Percentiles rank a stretch among this genome's conserved stretches.
Evolutionary conservation across 1,139 yeast species (phyloP).

Genomic region (Yamadazyma sp.): DNA sequence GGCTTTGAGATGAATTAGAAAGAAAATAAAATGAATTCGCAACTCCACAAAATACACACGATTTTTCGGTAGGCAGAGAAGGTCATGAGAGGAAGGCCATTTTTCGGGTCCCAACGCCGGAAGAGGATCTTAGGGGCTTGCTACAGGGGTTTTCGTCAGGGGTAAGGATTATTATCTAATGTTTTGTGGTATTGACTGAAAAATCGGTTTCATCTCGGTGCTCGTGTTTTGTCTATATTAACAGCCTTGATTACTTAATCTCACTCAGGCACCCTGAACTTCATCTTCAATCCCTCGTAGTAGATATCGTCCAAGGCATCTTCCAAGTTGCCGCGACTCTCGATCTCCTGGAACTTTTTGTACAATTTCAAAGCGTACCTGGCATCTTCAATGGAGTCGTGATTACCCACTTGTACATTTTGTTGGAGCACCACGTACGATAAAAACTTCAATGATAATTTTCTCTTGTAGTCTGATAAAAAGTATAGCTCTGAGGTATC

Average conservation of each 20-base stretch:
- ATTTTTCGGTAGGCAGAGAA: background rate
- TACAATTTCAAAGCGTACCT: conserved; percentile 78
- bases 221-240: too few species aligned
- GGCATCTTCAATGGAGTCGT: conserved; percentile 97
- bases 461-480: conserved; percentile 68
- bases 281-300: conserved; percentile 62
- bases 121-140: too few species aligned
- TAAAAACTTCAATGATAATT: conserved; percentile 82
- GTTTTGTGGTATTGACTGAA: background rate
- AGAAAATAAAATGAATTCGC: background rate
- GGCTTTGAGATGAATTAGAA: too few species aligned
- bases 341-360: conserved; percentile 66
- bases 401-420: conserved; percentile 88
- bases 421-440: conserved; percentile 76
- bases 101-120: too few species aligned
- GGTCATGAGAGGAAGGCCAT: too few species aligned
- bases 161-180: too few species aligned
- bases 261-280: conserved; percentile 41
- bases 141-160: too few species aligned
- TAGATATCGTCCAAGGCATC: conserved; percentile 64
- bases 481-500: conserved; percentile 86
- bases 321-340: conserved; percentile 59
- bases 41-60: background rate
- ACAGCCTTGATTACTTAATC: too few species aligned
- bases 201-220: too few species aligned